phyloP scores from a whole-genome alignment of 768 basidiomycete genomes.

The Mycena haematopus region DNA sequence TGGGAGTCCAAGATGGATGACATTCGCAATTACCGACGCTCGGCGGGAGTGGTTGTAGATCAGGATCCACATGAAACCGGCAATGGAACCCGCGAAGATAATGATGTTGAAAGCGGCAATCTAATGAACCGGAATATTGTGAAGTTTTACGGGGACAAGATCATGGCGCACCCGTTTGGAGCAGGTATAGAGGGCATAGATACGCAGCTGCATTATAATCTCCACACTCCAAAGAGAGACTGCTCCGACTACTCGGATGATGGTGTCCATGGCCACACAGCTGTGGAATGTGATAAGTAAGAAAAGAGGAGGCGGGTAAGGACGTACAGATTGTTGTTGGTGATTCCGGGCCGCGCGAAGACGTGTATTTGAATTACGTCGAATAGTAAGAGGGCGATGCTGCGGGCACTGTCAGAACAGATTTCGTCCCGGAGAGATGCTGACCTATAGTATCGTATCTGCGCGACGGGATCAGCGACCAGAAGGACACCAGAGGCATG shows the following conservation, averaged over 20 bases:
- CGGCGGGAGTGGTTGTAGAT: constrained; percentile 45
- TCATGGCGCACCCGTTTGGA: constrained; percentile 43
- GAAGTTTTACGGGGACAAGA: neutral
- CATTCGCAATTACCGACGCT: constrained; percentile 42
- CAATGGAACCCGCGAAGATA: constrained; percentile 49
- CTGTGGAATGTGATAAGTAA: constrained; percentile 32
- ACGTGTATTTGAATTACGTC: constrained; percentile 55
- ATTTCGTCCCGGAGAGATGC: neutral
- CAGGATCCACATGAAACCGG: constrained; percentile 48
- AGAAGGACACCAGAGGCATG: too few species aligned
- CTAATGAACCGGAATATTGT: constrained; percentile 28
- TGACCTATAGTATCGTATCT: constrained; percentile 53
- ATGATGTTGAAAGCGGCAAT: constrained; percentile 45
- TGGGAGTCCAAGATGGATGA: constrained; percentile 44
- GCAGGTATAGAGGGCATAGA: constrained; percentile 50
- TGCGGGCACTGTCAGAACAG: constrained; percentile 21
- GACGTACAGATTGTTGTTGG: constrained; percentile 45
- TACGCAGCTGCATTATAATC: constrained; percentile 54
- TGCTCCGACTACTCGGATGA: constrained; percentile 50
- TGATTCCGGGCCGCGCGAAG: constrained; percentile 47
- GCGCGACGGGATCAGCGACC: neutral
- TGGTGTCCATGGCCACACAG: constrained; percentile 53
- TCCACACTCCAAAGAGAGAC: constrained; percentile 56
- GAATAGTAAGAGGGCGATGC: constrained; percentile 49
- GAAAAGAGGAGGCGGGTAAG: neutral